Evolutionary conservation across 2,329 filamentous ascomycete genomes (phyloP).

Genomic region (Thermothelomyces thermophilus): DNA sequence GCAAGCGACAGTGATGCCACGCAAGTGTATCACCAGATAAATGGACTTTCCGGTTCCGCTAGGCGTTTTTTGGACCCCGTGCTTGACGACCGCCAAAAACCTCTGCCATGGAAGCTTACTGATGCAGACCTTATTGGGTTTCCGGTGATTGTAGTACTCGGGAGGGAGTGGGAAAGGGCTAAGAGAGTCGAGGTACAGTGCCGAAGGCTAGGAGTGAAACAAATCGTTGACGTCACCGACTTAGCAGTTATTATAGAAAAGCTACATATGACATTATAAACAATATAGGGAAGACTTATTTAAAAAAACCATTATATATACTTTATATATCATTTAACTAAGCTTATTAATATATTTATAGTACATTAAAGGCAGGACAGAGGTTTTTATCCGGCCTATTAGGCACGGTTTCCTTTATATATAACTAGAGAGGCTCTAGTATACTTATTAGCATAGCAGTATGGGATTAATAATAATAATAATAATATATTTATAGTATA

Average conservation of each 20-base stretch:
- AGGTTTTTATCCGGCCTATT: too few species aligned
- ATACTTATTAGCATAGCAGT: too few species aligned
- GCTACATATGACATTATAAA: constrained; percentile 2
- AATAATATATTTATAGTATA: too few species aligned
- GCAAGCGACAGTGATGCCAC: constrained; percentile 15
- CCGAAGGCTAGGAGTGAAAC: constrained; percentile 56
- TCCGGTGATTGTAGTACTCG: constrained; percentile 74
- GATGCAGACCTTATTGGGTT: constrained; percentile 90
- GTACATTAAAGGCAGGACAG: too few species aligned
- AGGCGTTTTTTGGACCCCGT: constrained; percentile 51
- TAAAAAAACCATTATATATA: too few species aligned
- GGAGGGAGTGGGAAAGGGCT: constrained; percentile 57
- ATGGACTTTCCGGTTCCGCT: neutral
- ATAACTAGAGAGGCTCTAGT: too few species aligned
- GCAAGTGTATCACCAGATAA: constrained; percentile 15
- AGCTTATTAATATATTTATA: too few species aligned
- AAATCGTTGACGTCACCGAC: constrained; percentile 47
- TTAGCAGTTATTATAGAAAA: constrained; percentile 30
- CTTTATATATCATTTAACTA: too few species aligned
- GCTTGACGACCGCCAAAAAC: constrained; percentile 61
- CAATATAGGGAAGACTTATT: too few species aligned
- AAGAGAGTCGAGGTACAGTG: constrained; percentile 72
- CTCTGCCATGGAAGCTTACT: constrained; percentile 76
- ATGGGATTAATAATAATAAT: too few species aligned
- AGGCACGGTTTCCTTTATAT: too few species aligned